phyloP scores from a whole-genome alignment of 495 filamentous ascomycete genomes.

The Daldinia caldariorum region DNA sequence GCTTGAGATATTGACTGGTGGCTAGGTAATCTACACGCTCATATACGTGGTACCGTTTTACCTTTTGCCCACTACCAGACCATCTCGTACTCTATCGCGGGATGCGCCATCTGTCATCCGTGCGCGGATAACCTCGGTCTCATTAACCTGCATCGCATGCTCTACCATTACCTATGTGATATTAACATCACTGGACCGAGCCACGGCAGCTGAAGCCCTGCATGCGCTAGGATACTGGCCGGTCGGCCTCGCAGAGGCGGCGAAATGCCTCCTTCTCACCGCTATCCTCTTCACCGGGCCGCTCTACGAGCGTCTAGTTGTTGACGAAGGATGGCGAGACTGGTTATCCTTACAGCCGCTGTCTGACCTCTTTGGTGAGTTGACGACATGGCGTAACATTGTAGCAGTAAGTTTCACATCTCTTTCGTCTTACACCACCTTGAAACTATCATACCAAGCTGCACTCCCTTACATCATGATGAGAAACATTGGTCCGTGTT shows the following conservation, averaged over 20 bases:
- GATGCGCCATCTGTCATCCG: slow-evolving; percentile 92
- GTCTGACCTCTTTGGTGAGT: slow-evolving; percentile 49
- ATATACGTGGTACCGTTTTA: slow-evolving; percentile 95
- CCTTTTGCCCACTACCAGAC: slow-evolving; percentile 78
- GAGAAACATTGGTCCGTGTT: slow-evolving; percentile 98
- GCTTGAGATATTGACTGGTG: slow-evolving; percentile 15
- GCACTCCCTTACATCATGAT: slow-evolving; percentile 29
- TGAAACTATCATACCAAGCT: neutral
- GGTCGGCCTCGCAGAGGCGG: slow-evolving; percentile 68
- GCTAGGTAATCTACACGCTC: slow-evolving; percentile 76
- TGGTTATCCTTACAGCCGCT: slow-evolving; percentile 62
- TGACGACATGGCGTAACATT: slow-evolving; percentile 67
- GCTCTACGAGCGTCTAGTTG: slow-evolving; percentile 76
- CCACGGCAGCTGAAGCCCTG: slow-evolving; percentile 61
- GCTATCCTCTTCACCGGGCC: slow-evolving; percentile 85
- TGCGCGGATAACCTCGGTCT: slow-evolving; percentile 82
- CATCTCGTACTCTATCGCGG: slow-evolving; percentile 80
- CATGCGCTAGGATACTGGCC: slow-evolving; percentile 82
- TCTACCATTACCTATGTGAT: slow-evolving; percentile 70
- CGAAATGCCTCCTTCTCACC: slow-evolving; percentile 70
- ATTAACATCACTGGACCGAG: slow-evolving; percentile 48
- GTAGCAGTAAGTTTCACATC: slow-evolving; percentile 54
- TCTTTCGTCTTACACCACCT: slow-evolving; percentile 1
- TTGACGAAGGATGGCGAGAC: slow-evolving; percentile 74
- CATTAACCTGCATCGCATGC: slow-evolving; percentile 71